phyloP scores from a whole-genome alignment of 257 asterid genomes.

The Lycium barbarum region DNA sequence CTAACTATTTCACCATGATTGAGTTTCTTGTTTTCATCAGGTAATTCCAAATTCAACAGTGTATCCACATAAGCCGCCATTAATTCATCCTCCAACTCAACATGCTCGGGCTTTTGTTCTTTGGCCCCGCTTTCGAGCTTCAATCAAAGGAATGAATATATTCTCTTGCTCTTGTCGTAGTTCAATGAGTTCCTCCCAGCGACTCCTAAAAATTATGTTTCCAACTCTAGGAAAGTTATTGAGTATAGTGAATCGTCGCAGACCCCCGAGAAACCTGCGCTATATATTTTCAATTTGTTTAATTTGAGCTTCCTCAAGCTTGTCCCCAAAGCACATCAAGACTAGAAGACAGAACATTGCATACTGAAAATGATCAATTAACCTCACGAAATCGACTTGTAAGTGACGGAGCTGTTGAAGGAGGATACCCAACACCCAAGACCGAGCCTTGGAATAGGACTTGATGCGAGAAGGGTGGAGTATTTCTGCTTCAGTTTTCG shows the following conservation, averaged over 20 bases:
- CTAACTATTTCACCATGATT: neutral
- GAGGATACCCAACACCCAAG: neutral
- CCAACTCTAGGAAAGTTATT: neutral
- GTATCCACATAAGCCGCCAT: slow-evolving; percentile 1
- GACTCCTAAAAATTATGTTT: neutral
- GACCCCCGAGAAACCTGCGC: neutral
- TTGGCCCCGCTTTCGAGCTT: neutral
- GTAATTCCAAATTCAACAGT: neutral
- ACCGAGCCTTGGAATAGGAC: neutral
- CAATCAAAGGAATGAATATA: neutral
- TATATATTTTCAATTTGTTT: neutral
- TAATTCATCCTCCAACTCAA: neutral
- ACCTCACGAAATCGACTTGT: neutral
- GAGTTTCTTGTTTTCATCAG: neutral
- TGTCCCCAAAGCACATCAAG: neutral
- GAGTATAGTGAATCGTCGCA: neutral
- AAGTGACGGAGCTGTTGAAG: neutral
- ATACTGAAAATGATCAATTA: slow-evolving; percentile 13
- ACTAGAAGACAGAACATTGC: neutral
- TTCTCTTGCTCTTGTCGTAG: neutral
- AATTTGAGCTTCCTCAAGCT: neutral
- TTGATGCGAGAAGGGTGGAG: neutral
- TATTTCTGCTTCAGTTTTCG: neutral
- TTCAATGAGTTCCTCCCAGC: neutral
- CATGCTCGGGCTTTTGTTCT: neutral